These are phyloP conservation scores for Castanea sativa DNA, from an alignment of 306 rosid genomes.

Conservation along the genomic window DNA sequence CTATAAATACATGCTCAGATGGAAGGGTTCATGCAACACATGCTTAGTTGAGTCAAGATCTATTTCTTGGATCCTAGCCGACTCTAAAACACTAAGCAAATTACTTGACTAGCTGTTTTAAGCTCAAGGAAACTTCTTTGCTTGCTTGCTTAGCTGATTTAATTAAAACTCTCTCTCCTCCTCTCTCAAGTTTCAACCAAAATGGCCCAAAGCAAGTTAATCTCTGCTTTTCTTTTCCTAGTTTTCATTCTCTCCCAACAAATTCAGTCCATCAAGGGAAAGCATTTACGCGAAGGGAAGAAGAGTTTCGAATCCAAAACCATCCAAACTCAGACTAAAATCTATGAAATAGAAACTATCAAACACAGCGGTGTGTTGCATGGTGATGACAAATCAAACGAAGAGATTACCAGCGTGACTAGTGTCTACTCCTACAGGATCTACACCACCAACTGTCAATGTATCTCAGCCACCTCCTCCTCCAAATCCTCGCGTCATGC, in stretches of 20 bases:
- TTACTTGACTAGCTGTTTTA: too few relatives aligned
- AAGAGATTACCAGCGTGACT: not conserved
- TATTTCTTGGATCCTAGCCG: not conserved
- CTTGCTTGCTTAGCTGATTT: not conserved
- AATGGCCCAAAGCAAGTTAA: slow-evolving; percentile 32
- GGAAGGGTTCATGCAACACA: too few relatives aligned
- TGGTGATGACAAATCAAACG: not conserved
- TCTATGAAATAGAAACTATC: not conserved
- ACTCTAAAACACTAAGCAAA: not conserved
- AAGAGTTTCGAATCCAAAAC: not conserved
- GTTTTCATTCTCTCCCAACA: slow-evolving; percentile 18
- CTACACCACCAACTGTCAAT: slow-evolving; percentile 14
- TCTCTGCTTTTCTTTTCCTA: slow-evolving; percentile 11
- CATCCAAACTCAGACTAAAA: slow-evolving; percentile 8
- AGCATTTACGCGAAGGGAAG: slow-evolving; percentile 20
- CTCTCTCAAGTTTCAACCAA: not conserved
- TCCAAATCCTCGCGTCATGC: slow-evolving; percentile 16
- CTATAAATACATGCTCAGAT: too few relatives aligned
- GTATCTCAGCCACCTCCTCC: slow-evolving; percentile 25
- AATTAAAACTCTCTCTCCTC: too few relatives aligned
- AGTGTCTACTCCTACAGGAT: slow-evolving; percentile 4
- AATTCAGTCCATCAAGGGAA: slow-evolving; percentile 24
- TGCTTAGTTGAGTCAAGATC: not conserved
- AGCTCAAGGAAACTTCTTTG: not conserved
- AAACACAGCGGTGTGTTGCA: not conserved